A percentile compares a stretch with the other conserved stretches of the same genome.
phyloP scores from a whole-genome alignment of 148 eudicot genomes.

The Diospyros lotus region DNA sequence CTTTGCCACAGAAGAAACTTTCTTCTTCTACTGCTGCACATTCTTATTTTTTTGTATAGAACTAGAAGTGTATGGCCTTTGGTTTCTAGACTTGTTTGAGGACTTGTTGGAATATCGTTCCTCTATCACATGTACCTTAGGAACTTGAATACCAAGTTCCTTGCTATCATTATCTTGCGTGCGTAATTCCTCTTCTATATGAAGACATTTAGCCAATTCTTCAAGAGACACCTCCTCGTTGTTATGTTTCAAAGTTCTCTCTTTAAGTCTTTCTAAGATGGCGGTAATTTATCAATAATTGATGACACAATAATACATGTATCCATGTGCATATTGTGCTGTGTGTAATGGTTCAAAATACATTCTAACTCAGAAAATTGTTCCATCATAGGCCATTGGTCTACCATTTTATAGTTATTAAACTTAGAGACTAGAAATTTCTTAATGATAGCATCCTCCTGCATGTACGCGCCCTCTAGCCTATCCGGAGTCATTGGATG shows the following conservation, averaged over 20 bases:
- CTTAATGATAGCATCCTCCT: not conserved
- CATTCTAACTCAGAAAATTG: slow-evolving; percentile 5
- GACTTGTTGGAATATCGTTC: not conserved
- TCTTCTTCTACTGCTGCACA: not conserved
- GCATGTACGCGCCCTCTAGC: no score
- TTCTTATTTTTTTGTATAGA: not conserved
- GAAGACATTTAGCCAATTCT: not conserved
- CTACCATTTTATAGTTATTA: not conserved
- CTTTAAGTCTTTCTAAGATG: slow-evolving; percentile 8
- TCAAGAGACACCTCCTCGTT: slow-evolving; percentile 14
- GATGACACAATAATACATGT: slow-evolving; percentile 4
- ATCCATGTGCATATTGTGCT: slow-evolving; percentile 11
- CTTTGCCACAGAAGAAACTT: not conserved
- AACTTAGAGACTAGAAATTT: not conserved
- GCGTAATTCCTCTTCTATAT: slow-evolving; percentile 7
- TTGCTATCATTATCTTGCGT: not conserved
- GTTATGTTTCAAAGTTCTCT: slow-evolving; percentile 8
- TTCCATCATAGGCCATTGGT: not conserved
- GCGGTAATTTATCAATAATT: slow-evolving; percentile 18
- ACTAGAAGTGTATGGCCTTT: not conserved
- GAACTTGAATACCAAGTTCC: not conserved
- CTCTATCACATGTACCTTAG: slow-evolving; percentile 4
- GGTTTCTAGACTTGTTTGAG: not conserved
- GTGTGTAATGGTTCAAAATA: not conserved
- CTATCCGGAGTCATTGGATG: not conserved